A percentile compares a stretch with the other conserved stretches of the same genome.
phyloP scores from a whole-genome alignment of 495 filamentous ascomycete species.

The Aspergillus cavernicola region DNA sequence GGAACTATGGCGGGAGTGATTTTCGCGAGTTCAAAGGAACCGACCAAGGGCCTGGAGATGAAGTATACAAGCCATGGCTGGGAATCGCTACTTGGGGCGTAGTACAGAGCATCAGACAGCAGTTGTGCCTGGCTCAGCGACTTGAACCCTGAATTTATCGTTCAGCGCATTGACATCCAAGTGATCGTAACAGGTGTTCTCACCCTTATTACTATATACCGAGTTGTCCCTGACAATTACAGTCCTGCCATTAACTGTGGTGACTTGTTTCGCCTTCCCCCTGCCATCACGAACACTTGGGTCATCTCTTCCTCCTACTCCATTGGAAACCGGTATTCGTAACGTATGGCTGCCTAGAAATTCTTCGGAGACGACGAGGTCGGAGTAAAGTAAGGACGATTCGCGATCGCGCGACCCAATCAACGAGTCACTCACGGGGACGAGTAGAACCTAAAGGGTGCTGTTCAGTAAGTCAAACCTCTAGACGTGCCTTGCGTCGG shows the following conservation, averaged over 20 bases:
- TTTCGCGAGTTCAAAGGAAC: conserved; percentile 71
- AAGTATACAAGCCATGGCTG: conserved; percentile 96
- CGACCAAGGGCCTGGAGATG: conserved; percentile 88
- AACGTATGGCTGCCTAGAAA: conserved; percentile 97
- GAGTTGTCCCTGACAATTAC: conserved; percentile 92
- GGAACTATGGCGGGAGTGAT: conserved; percentile 58
- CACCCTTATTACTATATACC: conserved; percentile 95
- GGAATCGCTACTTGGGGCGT: conserved; percentile 75
- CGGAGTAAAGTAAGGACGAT: conserved; percentile 68
- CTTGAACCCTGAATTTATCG: conserved; percentile 69
- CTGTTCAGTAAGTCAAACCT: conserved; percentile 11
- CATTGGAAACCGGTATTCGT: conserved; percentile 64
- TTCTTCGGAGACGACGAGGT: conserved; percentile 83
- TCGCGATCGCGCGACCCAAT: conserved; percentile 87
- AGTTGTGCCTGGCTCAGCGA: conserved; percentile 86
- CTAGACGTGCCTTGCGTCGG: conserved; percentile 7
- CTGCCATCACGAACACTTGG: conserved; percentile 81
- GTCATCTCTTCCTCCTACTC: conserved; percentile 60
- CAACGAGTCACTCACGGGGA: conserved; percentile 88
- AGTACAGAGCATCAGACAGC: conserved; percentile 81
- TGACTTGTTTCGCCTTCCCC: conserved; percentile 89
- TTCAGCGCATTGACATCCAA: conserved; percentile 16
- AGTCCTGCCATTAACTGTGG: conserved; percentile 87
- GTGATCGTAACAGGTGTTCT: conserved; percentile 5
- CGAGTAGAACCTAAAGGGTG: conserved; percentile 69